phyloP scores from a whole-genome alignment of 108 stramenopile genomes.

The Chaetoceros muelleri region DNA sequence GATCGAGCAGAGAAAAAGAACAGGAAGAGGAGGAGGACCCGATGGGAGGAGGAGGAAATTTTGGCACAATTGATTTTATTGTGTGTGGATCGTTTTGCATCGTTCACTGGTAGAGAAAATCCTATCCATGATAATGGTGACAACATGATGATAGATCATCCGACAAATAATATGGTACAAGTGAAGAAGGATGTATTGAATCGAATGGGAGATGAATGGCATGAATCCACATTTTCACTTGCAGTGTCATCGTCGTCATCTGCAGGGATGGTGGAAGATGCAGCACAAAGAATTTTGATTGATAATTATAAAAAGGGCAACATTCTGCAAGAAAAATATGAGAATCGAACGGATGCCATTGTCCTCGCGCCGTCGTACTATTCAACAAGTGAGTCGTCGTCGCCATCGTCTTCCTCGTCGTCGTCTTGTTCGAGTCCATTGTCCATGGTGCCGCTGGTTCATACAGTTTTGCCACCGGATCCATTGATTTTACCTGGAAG shows the following conservation, averaged over 20 bases:
- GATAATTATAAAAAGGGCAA: constrained; percentile 7
- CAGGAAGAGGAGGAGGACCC: neutral
- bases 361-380: constrained; percentile 30
- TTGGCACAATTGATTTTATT: constrained; percentile 1
- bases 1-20: constrained; percentile 9
- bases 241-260: neutral
- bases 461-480: constrained; percentile 34
- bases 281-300: neutral
- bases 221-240: neutral
- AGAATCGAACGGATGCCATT: constrained; percentile 31
- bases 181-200: neutral
- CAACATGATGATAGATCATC: no score
- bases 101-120: no score
- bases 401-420: constrained; percentile 5
- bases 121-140: no score
- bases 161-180: neutral
- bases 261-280: neutral
- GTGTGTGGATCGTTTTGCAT: neutral
- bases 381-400: neutral
- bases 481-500: constrained; percentile 77
- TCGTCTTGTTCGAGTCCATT: no score
- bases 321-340: constrained; percentile 37
- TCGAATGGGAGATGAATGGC: neutral
- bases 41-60: neutral
- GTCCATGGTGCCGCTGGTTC: constrained; percentile 13